phyloP scores from a whole-genome alignment of 225 moss, liverwort and hornwort species.

The Straminergon stramineum region DNA sequence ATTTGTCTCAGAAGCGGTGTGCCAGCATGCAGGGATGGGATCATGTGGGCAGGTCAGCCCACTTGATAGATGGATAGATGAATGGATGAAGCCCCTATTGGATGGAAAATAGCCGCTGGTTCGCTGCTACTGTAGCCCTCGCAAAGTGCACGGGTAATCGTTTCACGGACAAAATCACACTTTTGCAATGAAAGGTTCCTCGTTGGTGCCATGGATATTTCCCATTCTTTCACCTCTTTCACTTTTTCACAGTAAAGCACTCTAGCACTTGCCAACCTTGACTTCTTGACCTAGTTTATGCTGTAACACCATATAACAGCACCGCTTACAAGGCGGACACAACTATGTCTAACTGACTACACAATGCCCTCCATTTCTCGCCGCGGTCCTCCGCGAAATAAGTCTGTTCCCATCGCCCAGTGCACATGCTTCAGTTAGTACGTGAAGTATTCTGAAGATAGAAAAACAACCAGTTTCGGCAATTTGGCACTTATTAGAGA shows the following conservation, averaged over 20 bases:
- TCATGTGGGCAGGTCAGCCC: not conserved
- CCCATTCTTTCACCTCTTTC: not conserved
- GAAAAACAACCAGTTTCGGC: not conserved
- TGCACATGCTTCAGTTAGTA: not conserved
- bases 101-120: not conserved
- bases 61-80: not conserved
- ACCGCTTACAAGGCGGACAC: slow-evolving; percentile 19
- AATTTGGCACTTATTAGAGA: not conserved
- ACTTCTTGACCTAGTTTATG: not conserved
- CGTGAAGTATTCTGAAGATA: not conserved
- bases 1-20: not conserved
- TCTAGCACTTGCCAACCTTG: not conserved
- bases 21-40: not conserved
- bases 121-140: not conserved
- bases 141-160: not conserved
- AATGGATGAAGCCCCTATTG: not conserved
- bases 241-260: not conserved
- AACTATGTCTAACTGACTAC: slow-evolving; percentile 17
- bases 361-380: slow-evolving; percentile 17
- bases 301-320: not conserved
- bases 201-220: not conserved
- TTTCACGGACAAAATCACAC: not conserved
- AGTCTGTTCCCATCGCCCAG: slow-evolving; percentile 8
- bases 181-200: not conserved
- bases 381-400: not conserved